Conservation (phyloP, 805 yeast genomes). For the Yarrowia sp. region DNA sequence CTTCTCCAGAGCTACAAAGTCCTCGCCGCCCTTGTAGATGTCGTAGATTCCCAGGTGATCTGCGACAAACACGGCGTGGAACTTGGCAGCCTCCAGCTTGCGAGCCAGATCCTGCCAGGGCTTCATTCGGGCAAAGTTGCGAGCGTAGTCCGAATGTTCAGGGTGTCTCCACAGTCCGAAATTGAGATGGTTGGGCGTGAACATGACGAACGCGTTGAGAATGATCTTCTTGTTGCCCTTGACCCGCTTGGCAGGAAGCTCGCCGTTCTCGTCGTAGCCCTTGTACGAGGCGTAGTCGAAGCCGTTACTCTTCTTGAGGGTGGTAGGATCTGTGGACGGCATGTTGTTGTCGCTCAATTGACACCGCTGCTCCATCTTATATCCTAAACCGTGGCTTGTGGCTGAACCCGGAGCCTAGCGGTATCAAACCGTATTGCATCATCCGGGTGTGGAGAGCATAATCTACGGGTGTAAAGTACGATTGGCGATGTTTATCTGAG, state of each 20-base stretch:
- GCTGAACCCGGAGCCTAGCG: not conserved
- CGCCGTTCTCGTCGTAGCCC: not conserved
- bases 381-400: not conserved
- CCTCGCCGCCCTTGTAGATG: constrained; percentile 43
- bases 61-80: constrained; percentile 44
- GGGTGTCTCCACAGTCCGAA: constrained; percentile 1
- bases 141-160: not conserved
- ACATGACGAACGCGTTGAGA: constrained; percentile 11
- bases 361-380: not conserved
- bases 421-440: constrained; percentile 7
- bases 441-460: not conserved
- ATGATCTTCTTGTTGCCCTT: constrained; percentile 12
- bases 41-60: constrained; percentile 45
- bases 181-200: constrained; percentile 1
- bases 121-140: not conserved
- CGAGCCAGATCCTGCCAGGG: constrained; percentile 3
- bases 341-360: not conserved
- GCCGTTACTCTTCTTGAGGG: not conserved
- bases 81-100: constrained; percentile 22
- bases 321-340: not conserved
- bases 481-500: too few species aligned
- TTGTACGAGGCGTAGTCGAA: not conserved
- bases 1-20: constrained; percentile 39
- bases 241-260: constrained; percentile 4
- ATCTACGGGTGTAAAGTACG: too few species aligned